These are phyloP conservation scores for Peterozyma xylosa DNA, from an alignment of 805 yeast genomes.

Conservation along the genomic window DNA sequence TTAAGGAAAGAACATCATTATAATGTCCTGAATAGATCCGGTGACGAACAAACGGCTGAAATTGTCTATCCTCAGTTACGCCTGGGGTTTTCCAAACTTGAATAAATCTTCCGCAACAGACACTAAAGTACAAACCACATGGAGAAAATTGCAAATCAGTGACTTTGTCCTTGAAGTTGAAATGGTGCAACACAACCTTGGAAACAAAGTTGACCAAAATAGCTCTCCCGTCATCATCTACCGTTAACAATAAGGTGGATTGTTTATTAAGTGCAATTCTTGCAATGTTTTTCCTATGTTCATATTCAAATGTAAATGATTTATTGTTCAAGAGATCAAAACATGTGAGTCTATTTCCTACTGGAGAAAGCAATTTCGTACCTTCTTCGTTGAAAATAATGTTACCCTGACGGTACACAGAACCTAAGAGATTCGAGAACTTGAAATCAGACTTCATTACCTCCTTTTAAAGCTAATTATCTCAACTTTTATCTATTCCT, in stretches of 20 bases:
- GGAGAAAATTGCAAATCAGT: conserved; percentile 76
- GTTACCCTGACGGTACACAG: conserved; percentile 93
- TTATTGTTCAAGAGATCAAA: conserved; percentile 81
- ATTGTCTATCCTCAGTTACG: conserved; percentile 75
- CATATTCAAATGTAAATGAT: conserved; percentile 85
- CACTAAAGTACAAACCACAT: conserved; percentile 81
- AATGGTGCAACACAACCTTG: conserved; percentile 84
- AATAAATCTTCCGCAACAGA: conserved; percentile 72
- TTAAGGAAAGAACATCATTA: conserved; percentile 65
- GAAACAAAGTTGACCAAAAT: conserved; percentile 80
- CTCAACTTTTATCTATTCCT: too few species aligned
- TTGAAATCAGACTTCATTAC: conserved; percentile 81
- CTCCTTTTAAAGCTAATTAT: too few species aligned
- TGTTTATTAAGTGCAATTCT: conserved; percentile 79
- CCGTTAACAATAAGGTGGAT: conserved; percentile 70
- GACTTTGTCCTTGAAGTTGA: conserved; percentile 82
- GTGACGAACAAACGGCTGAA: conserved; percentile 92
- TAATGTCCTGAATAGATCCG: conserved; percentile 91
- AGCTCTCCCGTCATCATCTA: conserved; percentile 91
- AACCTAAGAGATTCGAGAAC: conserved; percentile 85
- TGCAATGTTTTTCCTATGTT: conserved; percentile 80
- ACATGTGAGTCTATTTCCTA: conserved; percentile 86
- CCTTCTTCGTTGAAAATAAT: conserved; percentile 84
- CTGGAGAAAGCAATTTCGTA: conserved; percentile 75
- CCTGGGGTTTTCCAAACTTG: conserved; percentile 95